Conservation (phyloP, 306 rosid species). For the Calophaca sinica region DNA sequence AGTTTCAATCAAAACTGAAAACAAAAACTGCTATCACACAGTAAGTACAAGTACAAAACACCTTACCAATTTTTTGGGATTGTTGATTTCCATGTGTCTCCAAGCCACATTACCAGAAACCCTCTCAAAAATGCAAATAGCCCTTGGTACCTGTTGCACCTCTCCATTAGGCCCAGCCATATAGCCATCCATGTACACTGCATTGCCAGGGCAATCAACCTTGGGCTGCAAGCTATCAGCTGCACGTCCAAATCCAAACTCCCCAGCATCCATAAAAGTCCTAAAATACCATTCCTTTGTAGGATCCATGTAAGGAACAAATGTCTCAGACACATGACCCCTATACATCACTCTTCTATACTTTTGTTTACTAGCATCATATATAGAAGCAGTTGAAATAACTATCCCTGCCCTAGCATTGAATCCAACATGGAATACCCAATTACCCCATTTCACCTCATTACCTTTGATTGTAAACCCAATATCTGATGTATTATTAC, state of each 20-base stretch:
- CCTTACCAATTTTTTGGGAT: slow-evolving; percentile 71
- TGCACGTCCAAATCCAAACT: slow-evolving; percentile 84
- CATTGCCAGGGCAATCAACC: slow-evolving; percentile 79
- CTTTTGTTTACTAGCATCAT: slow-evolving; percentile 55
- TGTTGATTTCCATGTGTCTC: slow-evolving; percentile 88
- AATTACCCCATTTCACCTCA: slow-evolving; percentile 76
- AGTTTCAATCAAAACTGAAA: background rate
- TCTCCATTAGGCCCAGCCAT: slow-evolving; percentile 75
- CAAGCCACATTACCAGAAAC: slow-evolving; percentile 69
- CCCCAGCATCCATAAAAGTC: slow-evolving; percentile 91
- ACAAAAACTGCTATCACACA: background rate
- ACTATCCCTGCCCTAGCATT: slow-evolving; percentile 78
- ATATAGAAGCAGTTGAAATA: slow-evolving; percentile 82
- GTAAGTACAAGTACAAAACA: background rate
- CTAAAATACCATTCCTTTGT: slow-evolving; percentile 82
- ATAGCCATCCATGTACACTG: slow-evolving; percentile 71
- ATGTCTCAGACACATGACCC: slow-evolving; percentile 91
- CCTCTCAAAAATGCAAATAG: slow-evolving; percentile 82
- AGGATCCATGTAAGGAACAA: slow-evolving; percentile 90
- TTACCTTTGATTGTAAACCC: slow-evolving; percentile 59
- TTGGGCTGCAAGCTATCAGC: slow-evolving; percentile 70
- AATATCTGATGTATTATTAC: slow-evolving; percentile 49
- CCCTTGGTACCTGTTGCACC: slow-evolving; percentile 69
- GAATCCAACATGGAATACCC: slow-evolving; percentile 85
- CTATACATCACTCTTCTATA: slow-evolving; percentile 71